phyloP scores from a whole-genome alignment of 768 basidiomycete species.

The Tulasnella sp. region DNA sequence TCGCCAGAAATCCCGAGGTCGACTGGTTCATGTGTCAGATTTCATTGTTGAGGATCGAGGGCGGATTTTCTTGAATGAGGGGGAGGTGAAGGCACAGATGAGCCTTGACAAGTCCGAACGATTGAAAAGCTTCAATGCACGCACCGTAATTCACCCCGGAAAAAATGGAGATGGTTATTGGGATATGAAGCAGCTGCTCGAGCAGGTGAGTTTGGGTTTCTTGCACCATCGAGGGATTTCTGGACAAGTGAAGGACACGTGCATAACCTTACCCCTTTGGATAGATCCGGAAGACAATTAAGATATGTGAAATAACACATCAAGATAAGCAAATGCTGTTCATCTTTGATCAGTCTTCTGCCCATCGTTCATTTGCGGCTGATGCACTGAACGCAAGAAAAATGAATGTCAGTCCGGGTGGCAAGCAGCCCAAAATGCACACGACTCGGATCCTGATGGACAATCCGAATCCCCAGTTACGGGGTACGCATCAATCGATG shows the following conservation, averaged over 20 bases:
- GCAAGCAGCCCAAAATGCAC: conserved; percentile 38
- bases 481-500: neutral
- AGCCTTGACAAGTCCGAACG: conserved; percentile 23
- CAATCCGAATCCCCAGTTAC: neutral
- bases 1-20: conserved; percentile 37
- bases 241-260: no score
- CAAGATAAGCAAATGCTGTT: conserved; percentile 14
- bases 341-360: conserved; percentile 28
- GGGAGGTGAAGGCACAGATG: conserved; percentile 29
- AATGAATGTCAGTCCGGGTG: conserved; percentile 44
- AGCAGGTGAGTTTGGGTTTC: conserved; percentile 21
- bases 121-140: conserved; percentile 33
- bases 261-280: neutral
- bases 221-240: no score
- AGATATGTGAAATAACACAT: neutral
- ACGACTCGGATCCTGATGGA: conserved; percentile 36
- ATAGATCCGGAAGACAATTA: conserved; percentile 1
- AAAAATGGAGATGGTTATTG: conserved; percentile 23
- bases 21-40: conserved; percentile 42
- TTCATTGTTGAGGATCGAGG: conserved; percentile 41
- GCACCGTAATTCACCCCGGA: conserved; percentile 30
- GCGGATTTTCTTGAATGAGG: conserved; percentile 30
- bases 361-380: conserved; percentile 39
- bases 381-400: conserved; percentile 44
- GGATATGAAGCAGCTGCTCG: conserved; percentile 25